These are phyloP conservation scores for Wickerhamomyces bisporus DNA, from an alignment of 805 yeast genomes.

Conservation along the genomic window DNA sequence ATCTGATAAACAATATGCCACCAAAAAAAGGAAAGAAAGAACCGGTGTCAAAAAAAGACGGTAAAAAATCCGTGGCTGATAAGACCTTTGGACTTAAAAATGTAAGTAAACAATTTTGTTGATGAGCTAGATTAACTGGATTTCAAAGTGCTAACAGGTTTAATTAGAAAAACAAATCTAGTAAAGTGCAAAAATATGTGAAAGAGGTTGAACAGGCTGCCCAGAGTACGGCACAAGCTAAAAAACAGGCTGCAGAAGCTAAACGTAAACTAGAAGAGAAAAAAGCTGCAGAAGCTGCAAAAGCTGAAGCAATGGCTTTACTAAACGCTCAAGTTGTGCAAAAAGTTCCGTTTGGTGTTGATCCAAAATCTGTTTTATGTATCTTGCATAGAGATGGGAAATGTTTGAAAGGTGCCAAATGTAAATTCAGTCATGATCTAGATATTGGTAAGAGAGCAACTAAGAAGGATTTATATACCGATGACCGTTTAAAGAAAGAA, in stretches of 20 bases:
- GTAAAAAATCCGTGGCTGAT: slow-evolving; percentile 70
- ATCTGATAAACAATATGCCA: slow-evolving; percentile 46
- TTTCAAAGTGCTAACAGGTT: background rate
- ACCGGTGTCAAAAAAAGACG: slow-evolving; percentile 43
- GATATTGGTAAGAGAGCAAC: slow-evolving; percentile 80
- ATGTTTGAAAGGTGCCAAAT: slow-evolving; percentile 75
- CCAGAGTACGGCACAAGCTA: slow-evolving; percentile 57
- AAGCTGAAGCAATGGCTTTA: slow-evolving; percentile 77
- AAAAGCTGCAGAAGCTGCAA: slow-evolving; percentile 87
- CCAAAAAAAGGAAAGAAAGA: slow-evolving; percentile 67
- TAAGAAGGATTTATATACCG: slow-evolving; percentile 90
- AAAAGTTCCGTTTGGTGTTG: slow-evolving; percentile 94
- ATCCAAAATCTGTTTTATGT: slow-evolving; percentile 91
- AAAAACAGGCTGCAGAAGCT: slow-evolving; percentile 71
- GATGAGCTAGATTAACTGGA: background rate
- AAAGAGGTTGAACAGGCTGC: slow-evolving; percentile 52
- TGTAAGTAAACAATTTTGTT: slow-evolving; percentile 14
- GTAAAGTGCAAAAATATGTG: slow-evolving; percentile 76
- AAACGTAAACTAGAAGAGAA: slow-evolving; percentile 69
- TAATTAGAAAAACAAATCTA: slow-evolving; percentile 71
- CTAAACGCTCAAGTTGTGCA: slow-evolving; percentile 67
- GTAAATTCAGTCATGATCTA: slow-evolving; percentile 92
- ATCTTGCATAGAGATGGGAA: slow-evolving; percentile 80
- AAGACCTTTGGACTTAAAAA: slow-evolving; percentile 95
- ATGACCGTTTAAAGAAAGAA: slow-evolving; percentile 65